Base-by-base conservation (phyloP, 352 stramenopile species). In the Globisporangium polare region DNA sequence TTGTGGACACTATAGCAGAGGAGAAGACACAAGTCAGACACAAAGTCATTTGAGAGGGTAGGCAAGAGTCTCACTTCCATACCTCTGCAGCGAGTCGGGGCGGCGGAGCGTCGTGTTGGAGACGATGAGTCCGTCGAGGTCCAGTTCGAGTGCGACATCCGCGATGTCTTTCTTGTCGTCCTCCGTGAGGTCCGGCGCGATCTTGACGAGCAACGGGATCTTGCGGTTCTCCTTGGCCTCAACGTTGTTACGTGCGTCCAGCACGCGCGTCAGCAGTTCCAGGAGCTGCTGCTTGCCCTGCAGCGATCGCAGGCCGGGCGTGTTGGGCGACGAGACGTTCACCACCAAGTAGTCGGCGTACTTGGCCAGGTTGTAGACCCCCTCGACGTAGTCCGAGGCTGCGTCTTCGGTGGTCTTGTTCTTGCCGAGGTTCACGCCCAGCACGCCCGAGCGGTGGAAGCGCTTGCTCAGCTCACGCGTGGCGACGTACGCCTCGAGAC, bases 341-440 rank as follows among this genome's bases (percentile, higher is more conserved):
- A 99, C 93, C 17, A 99, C 97, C 13, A 99, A 65, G 71, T 99
- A 99, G 71, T 99, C 97, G 9, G 92, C 96, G 65, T 92, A 98
- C 41, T 93, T 91, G 53, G 89, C 96, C 0, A 99, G 77, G 50
- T 83, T 73, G 15, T 83, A 60, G 26, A 99, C 98, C 18, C 95
- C 95, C 33, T 74, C 71, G 35, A 94, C 81, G 73, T 99, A 99
- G 72, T 99, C 85, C 0, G 75, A 67, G 2, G 86, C 81, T 1
- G 81, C 81, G 60, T 93, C 83, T 51, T 93, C 80, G 3, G 83
- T 89, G 22, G 78, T 74, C 69, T 99, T 99, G 78, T 99, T 99
- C 78, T 99, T 99, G 58, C 97, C 97, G 45, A 99, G 67, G 72
- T 99, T 99, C 13, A 99, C 87, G 15, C 96, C 97, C 4, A 99